Evolutionary conservation across 768 basidiomycete species (phyloP).

Genomic region (Pholiota molesta): DNA sequence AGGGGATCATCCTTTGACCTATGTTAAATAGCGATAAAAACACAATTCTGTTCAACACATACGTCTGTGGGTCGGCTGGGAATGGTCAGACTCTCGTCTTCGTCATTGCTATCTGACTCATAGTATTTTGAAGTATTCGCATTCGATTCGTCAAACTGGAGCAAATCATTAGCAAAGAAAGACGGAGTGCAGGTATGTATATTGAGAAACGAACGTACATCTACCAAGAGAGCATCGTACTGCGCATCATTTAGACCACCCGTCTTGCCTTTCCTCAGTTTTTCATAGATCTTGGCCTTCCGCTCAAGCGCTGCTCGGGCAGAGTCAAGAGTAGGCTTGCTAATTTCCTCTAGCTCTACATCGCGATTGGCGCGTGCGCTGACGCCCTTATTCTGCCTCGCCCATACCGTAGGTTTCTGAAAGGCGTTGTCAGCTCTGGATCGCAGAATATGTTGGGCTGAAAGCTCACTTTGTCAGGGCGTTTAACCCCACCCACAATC

Average conservation of each 20-base stretch:
- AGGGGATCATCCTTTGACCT: slow-evolving; percentile 67
- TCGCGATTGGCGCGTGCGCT: slow-evolving; percentile 64
- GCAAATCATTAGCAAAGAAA: neutral
- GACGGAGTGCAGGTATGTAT: no score
- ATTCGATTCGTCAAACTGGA: slow-evolving; percentile 39
- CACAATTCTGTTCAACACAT: slow-evolving; percentile 40
- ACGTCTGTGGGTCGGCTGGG: slow-evolving; percentile 42
- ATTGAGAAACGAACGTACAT: slow-evolving; percentile 52
- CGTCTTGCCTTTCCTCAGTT: slow-evolving; percentile 74
- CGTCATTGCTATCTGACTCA: slow-evolving; percentile 74
- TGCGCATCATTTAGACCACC: slow-evolving; percentile 79
- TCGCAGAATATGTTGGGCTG: neutral
- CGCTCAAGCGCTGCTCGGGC: slow-evolving; percentile 72
- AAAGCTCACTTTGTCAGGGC: slow-evolving; percentile 66
- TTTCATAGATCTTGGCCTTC: slow-evolving; percentile 82
- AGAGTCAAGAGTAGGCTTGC: slow-evolving; percentile 71
- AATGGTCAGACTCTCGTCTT: slow-evolving; percentile 75
- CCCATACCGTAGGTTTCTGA: slow-evolving; percentile 82
- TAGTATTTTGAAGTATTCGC: slow-evolving; percentile 43
- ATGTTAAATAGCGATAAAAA: neutral
- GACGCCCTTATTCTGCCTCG: slow-evolving; percentile 76
- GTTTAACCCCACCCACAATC: slow-evolving; percentile 64
- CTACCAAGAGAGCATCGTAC: slow-evolving; percentile 71
- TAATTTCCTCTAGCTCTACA: slow-evolving; percentile 68
- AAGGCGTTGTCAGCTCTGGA: neutral